Conservation (phyloP, 2,329 filamentous ascomycete species). For the Pseudogymnoascus sp. region DNA sequence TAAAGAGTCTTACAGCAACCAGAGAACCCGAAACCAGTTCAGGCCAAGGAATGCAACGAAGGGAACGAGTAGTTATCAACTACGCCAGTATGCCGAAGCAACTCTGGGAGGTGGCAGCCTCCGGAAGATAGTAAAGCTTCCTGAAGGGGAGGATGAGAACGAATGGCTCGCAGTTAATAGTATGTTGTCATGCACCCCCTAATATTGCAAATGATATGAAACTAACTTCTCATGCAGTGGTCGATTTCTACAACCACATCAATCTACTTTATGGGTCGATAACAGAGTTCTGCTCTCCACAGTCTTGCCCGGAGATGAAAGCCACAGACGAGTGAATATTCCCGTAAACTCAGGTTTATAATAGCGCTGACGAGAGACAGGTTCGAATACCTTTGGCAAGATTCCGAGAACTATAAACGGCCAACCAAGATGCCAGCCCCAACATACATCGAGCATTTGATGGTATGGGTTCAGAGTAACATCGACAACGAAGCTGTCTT, state of each 20-base stretch:
- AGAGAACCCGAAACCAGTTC: constrained; percentile 83
- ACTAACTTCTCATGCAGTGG: constrained; percentile 53
- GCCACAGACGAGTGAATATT: constrained; percentile 84
- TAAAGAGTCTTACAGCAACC: constrained; percentile 51
- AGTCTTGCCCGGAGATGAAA: constrained; percentile 98
- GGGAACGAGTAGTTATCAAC: constrained; percentile 82
- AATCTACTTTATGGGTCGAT: constrained; percentile 98
- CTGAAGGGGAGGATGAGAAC: constrained; percentile 94
- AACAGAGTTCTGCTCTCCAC: constrained; percentile 96
- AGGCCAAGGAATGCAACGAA: constrained; percentile 77
- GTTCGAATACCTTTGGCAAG: constrained; percentile 99
- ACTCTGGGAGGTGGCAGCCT: constrained; percentile 91
- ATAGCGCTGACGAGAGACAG: constrained; percentile 34
- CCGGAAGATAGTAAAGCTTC: constrained; percentile 91
- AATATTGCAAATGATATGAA: not conserved
- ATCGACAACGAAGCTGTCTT: constrained; percentile 94
- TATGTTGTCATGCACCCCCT: constrained; percentile 35
- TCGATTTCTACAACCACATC: constrained; percentile 99
- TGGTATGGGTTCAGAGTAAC: constrained; percentile 91
- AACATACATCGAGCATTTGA: constrained; percentile 94
- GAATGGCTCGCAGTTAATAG: constrained; percentile 98
- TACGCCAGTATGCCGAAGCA: constrained; percentile 96
- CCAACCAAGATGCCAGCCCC: constrained; percentile 97
- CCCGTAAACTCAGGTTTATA: not conserved
- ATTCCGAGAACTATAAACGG: constrained; percentile 84